Percentiles rank a stretch among this genome's conserved stretches.
phyloP scores from a whole-genome alignment of 495 filamentous ascomycete genomes.

The Aspergillus panamensis region DNA sequence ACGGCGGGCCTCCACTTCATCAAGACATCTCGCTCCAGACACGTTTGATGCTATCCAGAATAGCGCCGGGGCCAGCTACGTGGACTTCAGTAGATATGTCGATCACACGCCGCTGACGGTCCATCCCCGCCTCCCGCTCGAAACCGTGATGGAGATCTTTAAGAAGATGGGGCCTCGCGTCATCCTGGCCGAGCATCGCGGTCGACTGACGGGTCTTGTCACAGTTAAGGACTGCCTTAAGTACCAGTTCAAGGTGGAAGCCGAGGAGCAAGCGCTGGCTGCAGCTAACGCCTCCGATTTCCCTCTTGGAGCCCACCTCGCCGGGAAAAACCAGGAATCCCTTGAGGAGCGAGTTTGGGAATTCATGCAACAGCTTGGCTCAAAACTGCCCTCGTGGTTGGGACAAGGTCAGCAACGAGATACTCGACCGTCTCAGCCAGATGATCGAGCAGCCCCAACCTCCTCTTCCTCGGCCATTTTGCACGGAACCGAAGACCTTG shows the following conservation, averaged over 20 bases:
- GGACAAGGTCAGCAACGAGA: constrained; percentile 22
- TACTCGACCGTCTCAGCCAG: constrained; percentile 1
- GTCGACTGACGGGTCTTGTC: constrained; percentile 76
- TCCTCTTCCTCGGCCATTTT: background rate
- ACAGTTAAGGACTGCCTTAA: constrained; percentile 97
- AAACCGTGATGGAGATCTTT: constrained; percentile 98
- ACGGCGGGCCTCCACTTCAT: constrained; percentile 31
- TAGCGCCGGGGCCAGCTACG: constrained; percentile 50
- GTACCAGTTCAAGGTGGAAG: constrained; percentile 96
- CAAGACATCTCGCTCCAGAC: constrained; percentile 44
- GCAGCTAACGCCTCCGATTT: constrained; percentile 46
- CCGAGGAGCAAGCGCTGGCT: constrained; percentile 67
- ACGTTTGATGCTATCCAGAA: constrained; percentile 63
- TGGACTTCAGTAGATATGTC: constrained; percentile 86
- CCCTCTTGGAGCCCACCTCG: constrained; percentile 33
- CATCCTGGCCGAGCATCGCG: constrained; percentile 87
- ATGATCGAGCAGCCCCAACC: background rate
- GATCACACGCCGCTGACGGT: constrained; percentile 88
- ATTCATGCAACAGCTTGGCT: constrained; percentile 54
- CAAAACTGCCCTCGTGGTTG: constrained; percentile 49
- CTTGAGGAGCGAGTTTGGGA: constrained; percentile 69
- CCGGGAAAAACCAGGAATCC: constrained; percentile 23
- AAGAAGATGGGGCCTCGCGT: constrained; percentile 96
- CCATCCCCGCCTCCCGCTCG: constrained; percentile 86
- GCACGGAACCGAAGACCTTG: constrained; percentile 52